phyloP scores from a whole-genome alignment of 371 early-diverging fungal genomes.

The Coemansia sp. region DNA sequence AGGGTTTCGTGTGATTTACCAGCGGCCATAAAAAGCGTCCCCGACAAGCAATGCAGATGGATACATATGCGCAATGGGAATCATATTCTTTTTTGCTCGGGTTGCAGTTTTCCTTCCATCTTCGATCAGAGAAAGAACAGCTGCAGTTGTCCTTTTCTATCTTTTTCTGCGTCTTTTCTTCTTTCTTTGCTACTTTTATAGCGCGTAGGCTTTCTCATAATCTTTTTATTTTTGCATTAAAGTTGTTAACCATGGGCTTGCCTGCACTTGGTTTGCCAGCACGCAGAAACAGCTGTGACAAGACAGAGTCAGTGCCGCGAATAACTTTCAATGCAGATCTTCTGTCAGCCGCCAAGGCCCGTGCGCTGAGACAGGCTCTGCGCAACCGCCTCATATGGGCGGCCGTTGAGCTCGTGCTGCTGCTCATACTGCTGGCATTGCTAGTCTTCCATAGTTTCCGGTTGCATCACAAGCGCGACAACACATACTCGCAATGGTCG shows the following conservation, averaged over 20 bases:
- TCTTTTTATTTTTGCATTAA: too few relatives aligned
- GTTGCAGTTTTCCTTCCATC: slow-evolving; percentile 16
- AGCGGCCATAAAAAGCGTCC: not conserved
- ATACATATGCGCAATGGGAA: not conserved
- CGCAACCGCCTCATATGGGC: slow-evolving; percentile 25
- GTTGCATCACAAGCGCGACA: slow-evolving; percentile 20
- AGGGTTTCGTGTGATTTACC: not conserved
- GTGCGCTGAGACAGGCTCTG: slow-evolving; percentile 20
- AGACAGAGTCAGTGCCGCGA: not conserved
- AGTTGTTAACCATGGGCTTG: not conserved
- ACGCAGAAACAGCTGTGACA: not conserved
- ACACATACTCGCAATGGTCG: slow-evolving; percentile 41
- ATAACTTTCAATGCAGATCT: not conserved
- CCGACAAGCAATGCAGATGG: not conserved
- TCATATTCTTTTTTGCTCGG: not conserved
- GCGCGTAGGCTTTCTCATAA: too few relatives aligned
- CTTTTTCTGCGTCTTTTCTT: not conserved
- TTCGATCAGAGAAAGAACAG: not conserved
- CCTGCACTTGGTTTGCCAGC: not conserved
- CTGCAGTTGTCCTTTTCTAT: not conserved
- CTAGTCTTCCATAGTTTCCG: slow-evolving; percentile 43
- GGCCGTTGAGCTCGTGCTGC: slow-evolving; percentile 22
- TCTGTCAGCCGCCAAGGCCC: slow-evolving; percentile 21
- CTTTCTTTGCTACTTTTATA: not conserved
- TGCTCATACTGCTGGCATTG: slow-evolving; percentile 30